Evolutionary conservation across 2,329 filamentous ascomycete genomes (phyloP), one percentile per base, ranked within the genome.

Genomic region (Thyridium curvatum): DNA sequence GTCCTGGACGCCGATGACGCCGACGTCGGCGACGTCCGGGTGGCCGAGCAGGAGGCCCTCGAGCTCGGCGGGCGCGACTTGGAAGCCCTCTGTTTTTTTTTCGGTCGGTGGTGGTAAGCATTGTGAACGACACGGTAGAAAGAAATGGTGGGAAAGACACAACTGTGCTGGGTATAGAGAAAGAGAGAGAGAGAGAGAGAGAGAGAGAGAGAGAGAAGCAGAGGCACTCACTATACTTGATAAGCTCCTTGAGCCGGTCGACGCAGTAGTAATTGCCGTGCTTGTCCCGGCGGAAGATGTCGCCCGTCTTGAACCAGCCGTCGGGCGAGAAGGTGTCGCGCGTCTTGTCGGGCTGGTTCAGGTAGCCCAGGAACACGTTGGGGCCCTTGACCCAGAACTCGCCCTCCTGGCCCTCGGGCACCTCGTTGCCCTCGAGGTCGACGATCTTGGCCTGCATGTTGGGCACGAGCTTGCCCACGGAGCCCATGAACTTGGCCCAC

Each of bases 261-360:
- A 90, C 94, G 56, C 95, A 91, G 66, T 82, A 95, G 52, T 94
- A 86, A 54, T 94, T 86, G 21, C 85, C 85, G 36, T 85, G 72
- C 34, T 73, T 66, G 54, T 94, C 86, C 52, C 86, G 77, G 47
- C 86, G 81, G 4, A 87, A 86, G 18, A 95, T 80, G 52, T 96
- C 90, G 2, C 90, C 90, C 0, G 90, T 95, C 61, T 83, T 90
- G 72, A 94, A 95, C 68, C 81, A 96, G 1, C 87, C 87, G 47
- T 94, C 87, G 0, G 66, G 49, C 3, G 84, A 85, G 44, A 93
- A 79, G 0, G 84, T 80, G 34, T 86, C 80, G 3, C 66, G 68
- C 3, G 86, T 88, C 3, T 82, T 77, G 45, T 83, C 75, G 0
- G 79, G 74, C 41, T 85, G 84, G 52, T 88, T 86, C 49, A 83